Evolutionary conservation across 306 rosid genomes (phyloP).

Genomic region (Erythrophleum fordii): DNA sequence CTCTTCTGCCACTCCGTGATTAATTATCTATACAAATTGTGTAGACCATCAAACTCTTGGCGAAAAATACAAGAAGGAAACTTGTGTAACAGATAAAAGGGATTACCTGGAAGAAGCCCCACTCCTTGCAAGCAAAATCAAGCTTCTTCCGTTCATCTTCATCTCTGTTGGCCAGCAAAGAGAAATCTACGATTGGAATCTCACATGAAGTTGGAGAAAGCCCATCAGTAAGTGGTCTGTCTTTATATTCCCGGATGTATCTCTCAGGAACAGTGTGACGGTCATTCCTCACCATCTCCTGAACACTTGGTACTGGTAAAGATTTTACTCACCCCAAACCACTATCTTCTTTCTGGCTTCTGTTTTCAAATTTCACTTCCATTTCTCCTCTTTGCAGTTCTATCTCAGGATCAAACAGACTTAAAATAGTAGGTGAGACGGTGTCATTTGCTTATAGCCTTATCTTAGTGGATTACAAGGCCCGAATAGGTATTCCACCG

Average conservation of each 20-base stretch:
- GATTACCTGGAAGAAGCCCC: slow-evolving; percentile 47
- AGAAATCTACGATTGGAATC: slow-evolving; percentile 35
- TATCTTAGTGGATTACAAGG: too few species aligned
- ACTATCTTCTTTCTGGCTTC: not conserved
- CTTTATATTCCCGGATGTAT: slow-evolving; percentile 21
- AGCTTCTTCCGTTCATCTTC: slow-evolving; percentile 31
- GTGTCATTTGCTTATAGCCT: too few species aligned
- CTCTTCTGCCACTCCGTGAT: slow-evolving; percentile 37
- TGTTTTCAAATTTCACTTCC: not conserved
- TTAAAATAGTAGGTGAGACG: too few species aligned
- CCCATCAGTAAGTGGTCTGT: slow-evolving; percentile 2
- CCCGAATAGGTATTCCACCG: too few species aligned
- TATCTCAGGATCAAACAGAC: not conserved
- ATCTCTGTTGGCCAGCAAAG: slow-evolving; percentile 26
- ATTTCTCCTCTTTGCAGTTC: not conserved
- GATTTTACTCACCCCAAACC: slow-evolving; percentile 37
- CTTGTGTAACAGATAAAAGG: not conserved
- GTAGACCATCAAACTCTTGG: not conserved
- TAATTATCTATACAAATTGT: slow-evolving; percentile 25
- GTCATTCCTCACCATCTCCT: slow-evolving; percentile 34
- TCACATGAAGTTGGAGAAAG: not conserved
- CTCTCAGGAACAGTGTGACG: slow-evolving; percentile 20
- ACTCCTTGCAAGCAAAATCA: slow-evolving; percentile 37
- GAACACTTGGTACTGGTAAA: slow-evolving; percentile 39
- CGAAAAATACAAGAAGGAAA: too few species aligned